Evolutionary conservation across 768 basidiomycete genomes (phyloP), one percentile per base, ranked within the genome.

Genomic region (Rubroboletus pulcherrimus): DNA sequence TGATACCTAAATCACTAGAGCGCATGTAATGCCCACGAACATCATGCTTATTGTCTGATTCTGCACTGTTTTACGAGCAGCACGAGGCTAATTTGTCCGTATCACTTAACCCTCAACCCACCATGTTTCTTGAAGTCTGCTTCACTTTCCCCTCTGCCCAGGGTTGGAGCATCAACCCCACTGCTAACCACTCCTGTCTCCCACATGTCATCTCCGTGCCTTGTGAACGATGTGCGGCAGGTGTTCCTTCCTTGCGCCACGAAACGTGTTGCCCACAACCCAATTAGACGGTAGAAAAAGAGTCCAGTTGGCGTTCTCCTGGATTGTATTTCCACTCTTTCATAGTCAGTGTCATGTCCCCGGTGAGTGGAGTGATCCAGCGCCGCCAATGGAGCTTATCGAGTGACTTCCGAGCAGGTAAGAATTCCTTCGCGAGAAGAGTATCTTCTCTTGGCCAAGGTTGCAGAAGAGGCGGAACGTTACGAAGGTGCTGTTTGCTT

Each of bases 391-490:
- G 44, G 26, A 39, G 10, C 46, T 52, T 41, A 52, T 53, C 52
- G 37, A 54, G 44, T 54, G 29, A 56, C 44, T 34, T 49, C 30
- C 15, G 29, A 21, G 29, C 39, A 72, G 71, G 71, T 66, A 49
- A 72, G 71, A 43, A 56, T 71, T 30, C 61, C 66, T 40, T 67
- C 71, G 39, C 71, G 67, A 54, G 70, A 74, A 26, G 78, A 83
- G 59, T 73, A 74, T 54, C 68, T 82, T 43, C 75, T 79, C 71
- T 78, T 93, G 63, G 91, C 91, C 58, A 91, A 89, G 74, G 80
- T 93, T 55, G 87, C 89, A 44, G 89, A 89, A 67, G 88, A 93
- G 75, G 90, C 92, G 35, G 91, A 92, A 71, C 87, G 92, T 50
- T 92, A 92, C 70, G 85, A 90, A 76, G 92, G 92, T 92, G 47